Evolutionary conservation across 2,329 filamentous ascomycete species (phyloP), one percentile per base, ranked within the genome.

Genomic region (Venturia oleaginea): DNA sequence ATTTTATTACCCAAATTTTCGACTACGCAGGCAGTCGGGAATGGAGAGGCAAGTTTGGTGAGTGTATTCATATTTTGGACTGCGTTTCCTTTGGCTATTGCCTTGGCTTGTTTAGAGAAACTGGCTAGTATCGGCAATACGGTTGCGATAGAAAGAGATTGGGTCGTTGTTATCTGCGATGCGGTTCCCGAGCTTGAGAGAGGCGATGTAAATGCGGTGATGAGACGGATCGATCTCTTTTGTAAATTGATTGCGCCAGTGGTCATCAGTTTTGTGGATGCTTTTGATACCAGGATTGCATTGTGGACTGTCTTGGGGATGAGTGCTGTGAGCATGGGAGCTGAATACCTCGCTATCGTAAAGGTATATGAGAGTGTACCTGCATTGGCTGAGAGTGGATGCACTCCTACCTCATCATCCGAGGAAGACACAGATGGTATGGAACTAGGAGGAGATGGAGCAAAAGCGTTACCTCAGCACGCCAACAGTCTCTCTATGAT

Each of bases 81-180:
- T 22, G 57, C 74, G 65, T 71, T 79, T 65, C 68, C 68, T 2
- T 37, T 71, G 2, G 71, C 77, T n/a, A 78, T 82, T 0, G 22
- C 83, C 0, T 74, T 90, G 55, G 86, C 86, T 0, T 89, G 87
- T 64, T 70, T 87, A 1, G 89, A 92, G 74, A 92, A 91, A 71
- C 73, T 90, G 10, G 80, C 79, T 17, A 80, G 85, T 1, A 79
- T 86, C 6, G 80, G 85, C 72, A 91, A 91, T 71, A 78, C 84
- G 0, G 83, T 91, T 0, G 79, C 88, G 0, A 81, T 92, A 0
- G 89, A 91, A 72, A 78, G 85, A 69, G 89, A 92, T 69, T 59
- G 51, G 48, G 62, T 64, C 4, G 62, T 64, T 42, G 62, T 64
- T 8, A 48, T 60, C 4, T 40, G 38, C 15, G 43, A 51, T 27